These are phyloP conservation scores for Arthrobotrys sinensis DNA, from an alignment of 2,329 filamentous ascomycete species.

Conservation along the genomic window DNA sequence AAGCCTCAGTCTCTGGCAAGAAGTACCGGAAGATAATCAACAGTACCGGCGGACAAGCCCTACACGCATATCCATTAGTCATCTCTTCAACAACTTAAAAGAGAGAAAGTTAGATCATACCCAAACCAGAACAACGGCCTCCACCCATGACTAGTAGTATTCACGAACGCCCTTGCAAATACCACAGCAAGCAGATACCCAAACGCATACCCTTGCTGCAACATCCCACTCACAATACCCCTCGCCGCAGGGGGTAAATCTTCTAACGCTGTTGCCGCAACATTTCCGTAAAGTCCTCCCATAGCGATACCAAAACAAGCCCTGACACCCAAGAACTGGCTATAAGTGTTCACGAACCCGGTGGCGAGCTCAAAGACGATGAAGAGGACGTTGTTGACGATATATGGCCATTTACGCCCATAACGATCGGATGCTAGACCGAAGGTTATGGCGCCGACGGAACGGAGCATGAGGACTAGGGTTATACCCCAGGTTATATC, in stretches of 20 bases:
- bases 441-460: slow-evolving; percentile 78
- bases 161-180: slow-evolving; percentile 77
- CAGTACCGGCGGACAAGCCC: slow-evolving; percentile 80
- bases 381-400: slow-evolving; percentile 78
- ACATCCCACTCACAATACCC: slow-evolving; percentile 84
- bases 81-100: background rate
- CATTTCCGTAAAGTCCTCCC: slow-evolving; percentile 85
- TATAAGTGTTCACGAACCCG: slow-evolving; percentile 80
- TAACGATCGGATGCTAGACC: slow-evolving; percentile 84
- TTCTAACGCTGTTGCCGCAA: slow-evolving; percentile 83
- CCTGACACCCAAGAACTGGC: slow-evolving; percentile 81
- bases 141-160: slow-evolving; percentile 85
- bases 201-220: slow-evolving; percentile 85
- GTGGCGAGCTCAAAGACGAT: slow-evolving; percentile 82
- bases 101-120: slow-evolving; percentile 6
- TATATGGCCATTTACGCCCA: slow-evolving; percentile 87
- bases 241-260: slow-evolving; percentile 73
- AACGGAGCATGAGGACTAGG: slow-evolving; percentile 75
- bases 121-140: slow-evolving; percentile 91
- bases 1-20: slow-evolving; percentile 84
- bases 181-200: slow-evolving; percentile 85
- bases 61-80: slow-evolving; percentile 15
- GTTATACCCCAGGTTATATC: slow-evolving; percentile 78
- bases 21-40: slow-evolving; percentile 84
- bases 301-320: slow-evolving; percentile 83